These are phyloP conservation scores for Sophora flavescens DNA, from an alignment of 306 rosid species.

Conservation along the genomic window DNA sequence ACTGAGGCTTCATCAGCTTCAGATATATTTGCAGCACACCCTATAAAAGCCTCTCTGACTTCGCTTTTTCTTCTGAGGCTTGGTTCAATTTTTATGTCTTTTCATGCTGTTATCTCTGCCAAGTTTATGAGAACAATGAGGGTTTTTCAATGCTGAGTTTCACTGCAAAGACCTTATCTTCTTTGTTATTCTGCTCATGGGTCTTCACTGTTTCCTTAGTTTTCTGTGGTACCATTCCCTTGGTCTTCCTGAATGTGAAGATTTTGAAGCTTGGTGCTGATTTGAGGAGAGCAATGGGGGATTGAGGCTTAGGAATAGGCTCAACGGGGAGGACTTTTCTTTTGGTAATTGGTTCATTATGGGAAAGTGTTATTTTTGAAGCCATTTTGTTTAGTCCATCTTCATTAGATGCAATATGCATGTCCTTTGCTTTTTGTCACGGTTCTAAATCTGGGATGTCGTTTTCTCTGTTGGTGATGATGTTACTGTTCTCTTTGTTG, in stretches of 20 bases:
- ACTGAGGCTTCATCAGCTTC: constrained; percentile 63
- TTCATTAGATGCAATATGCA: too few species aligned
- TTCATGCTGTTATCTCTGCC: constrained; percentile 47
- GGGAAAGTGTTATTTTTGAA: constrained; percentile 37
- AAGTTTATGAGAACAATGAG: constrained; percentile 43
- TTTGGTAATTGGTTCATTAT: constrained; percentile 45
- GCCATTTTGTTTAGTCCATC: background rate
- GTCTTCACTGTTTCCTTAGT: too few species aligned
- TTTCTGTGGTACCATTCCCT: too few species aligned
- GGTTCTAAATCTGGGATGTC: too few species aligned
- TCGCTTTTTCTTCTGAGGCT: constrained; percentile 27
- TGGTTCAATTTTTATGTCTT: constrained; percentile 16
- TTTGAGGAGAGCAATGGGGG: constrained; percentile 63
- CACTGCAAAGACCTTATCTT: constrained; percentile 23
- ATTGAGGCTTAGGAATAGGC: constrained; percentile 75
- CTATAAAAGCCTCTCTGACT: constrained; percentile 56
- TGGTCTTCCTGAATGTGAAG: constrained; percentile 51
- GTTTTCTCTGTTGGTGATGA: too few species aligned
- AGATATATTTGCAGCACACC: constrained; percentile 63
- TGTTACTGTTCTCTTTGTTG: too few species aligned
- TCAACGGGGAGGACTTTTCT: constrained; percentile 77
- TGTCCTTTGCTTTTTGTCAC: too few species aligned
- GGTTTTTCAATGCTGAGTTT: constrained; percentile 38
- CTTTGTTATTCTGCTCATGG: too few species aligned
- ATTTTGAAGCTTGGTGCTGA: constrained; percentile 24